phyloP scores from a whole-genome alignment of 2,329 filamentous ascomycete species.

The Cladorrhinum sp. region DNA sequence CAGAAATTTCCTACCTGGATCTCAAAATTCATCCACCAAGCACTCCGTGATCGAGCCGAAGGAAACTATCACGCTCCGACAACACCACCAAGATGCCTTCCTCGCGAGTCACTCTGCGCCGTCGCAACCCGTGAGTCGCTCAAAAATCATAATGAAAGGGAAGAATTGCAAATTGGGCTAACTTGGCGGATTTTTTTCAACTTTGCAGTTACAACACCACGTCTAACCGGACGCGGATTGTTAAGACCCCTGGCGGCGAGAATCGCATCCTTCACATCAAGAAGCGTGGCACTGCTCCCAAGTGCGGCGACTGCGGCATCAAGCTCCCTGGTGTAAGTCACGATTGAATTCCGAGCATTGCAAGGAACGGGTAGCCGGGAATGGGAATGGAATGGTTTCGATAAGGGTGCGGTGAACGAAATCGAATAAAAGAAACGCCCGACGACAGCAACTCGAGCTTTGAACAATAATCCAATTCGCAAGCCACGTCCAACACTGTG shows the following conservation, averaged over 20 bases:
- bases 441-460: background rate
- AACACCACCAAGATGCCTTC: conserved; percentile 55
- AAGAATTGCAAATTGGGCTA: conserved; percentile 8
- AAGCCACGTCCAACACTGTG: background rate
- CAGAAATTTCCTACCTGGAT: conserved; percentile 29
- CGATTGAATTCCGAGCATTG: conserved; percentile 18
- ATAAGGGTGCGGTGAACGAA: background rate
- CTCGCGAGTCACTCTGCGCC: conserved; percentile 66
- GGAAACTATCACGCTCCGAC: conserved; percentile 30
- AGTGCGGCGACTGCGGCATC: conserved; percentile 98
- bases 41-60: conserved; percentile 29
- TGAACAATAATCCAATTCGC: background rate
- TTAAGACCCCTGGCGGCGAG: conserved; percentile 96
- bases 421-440: background rate
- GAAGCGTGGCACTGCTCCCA: conserved; percentile 97
- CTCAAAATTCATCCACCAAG: conserved; percentile 30
- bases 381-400: background rate
- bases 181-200: conserved; percentile 11
- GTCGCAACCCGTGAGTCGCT: conserved; percentile 71
- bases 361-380: background rate
- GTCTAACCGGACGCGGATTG: conserved; percentile 92
- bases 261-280: conserved; percentile 98
- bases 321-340: conserved; percentile 96
- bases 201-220: conserved; percentile 88
- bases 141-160: background rate